Base-by-base conservation (phyloP, 1,139 yeast genomes). In the Debaryomyces nepalensis region DNA sequence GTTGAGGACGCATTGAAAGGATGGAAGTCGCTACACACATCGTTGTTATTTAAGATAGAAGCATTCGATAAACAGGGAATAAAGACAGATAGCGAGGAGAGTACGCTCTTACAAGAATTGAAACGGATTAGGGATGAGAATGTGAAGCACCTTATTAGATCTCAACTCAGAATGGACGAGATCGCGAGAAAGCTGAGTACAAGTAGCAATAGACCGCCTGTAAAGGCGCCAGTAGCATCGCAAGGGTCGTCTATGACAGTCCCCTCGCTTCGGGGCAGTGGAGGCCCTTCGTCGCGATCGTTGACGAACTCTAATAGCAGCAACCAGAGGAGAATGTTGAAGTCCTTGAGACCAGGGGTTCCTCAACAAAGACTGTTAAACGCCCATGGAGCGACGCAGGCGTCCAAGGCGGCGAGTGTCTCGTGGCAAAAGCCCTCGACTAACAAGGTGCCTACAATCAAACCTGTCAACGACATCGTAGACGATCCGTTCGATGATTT, bases 11-110 rank as follows among this genome's bases (percentile, higher is more conserved):
- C 91, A 1, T 63, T 82, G 21, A 78, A 76, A 50, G 90, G 90
- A 2, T 85, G 91, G 91, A 83, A 81, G 53, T 70, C 82, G 6
- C 63, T 85, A 14, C 87, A 82, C 50, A 81, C 87, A 2, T 74
- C 78, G 40, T 69, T 82, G 8, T 67, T 81, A 40, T 79, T 68
- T 57, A 79, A 79, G 52, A 62, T 83, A 33, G 86, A 82, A 27
- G 52, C 66, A 10, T 72, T 84, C 42, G 85, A 82, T 39, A 75
- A 74, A 46, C 61, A 63, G 9, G 58, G 65, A 7, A 42, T 55
- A 20, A 68, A 66, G 45, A 52, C 72, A 41, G 49, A 64, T 8
- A 58, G 62, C 5, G 82, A 79, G 37, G 84, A 79, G 47, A 48
- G 61, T 15, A 57, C 58, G 21, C 56, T 79, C 4, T 57, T 77